Evolutionary conservation across 2,329 filamentous ascomycete species (phyloP).

Genomic region (Cladosporium sphaerospermum): DNA sequence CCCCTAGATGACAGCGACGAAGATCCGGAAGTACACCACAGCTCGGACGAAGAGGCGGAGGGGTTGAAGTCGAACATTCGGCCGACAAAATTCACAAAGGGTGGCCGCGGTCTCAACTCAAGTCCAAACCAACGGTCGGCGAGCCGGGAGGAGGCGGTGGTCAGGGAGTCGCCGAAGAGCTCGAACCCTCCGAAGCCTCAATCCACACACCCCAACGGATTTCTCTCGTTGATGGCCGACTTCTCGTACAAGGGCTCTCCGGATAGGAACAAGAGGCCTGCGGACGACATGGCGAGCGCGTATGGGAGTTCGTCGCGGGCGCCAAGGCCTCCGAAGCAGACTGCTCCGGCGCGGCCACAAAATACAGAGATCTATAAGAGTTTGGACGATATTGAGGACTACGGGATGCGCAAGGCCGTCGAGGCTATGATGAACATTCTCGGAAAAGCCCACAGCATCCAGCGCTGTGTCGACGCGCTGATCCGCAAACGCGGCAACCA

Average conservation of each 20-base stretch:
- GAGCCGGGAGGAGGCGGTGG: conserved; percentile 13
- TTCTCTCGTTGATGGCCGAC: conserved; percentile 20
- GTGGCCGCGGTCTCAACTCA: conserved; percentile 28
- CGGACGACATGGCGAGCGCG: conserved; percentile 39
- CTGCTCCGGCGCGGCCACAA: not conserved
- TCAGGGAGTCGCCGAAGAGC: conserved; percentile 24
- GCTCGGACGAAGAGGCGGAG: conserved; percentile 28
- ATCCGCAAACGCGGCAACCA: conserved; percentile 46
- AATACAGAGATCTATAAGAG: conserved; percentile 38
- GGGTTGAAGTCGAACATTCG: conserved; percentile 52
- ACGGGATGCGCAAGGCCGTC: conserved; percentile 45
- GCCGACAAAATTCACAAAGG: conserved; percentile 50
- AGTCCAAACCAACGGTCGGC: conserved; percentile 22
- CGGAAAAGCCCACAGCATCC: conserved; percentile 38
- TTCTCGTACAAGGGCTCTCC: conserved; percentile 20
- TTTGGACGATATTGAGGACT: conserved; percentile 48
- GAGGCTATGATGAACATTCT: conserved; percentile 46
- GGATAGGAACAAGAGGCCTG: conserved; percentile 3
- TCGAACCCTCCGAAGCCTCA: conserved; percentile 8
- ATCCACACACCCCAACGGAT: conserved; percentile 12
- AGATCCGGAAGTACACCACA: conserved; percentile 31
- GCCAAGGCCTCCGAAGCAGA: conserved; percentile 14
- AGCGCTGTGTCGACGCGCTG: conserved; percentile 46
- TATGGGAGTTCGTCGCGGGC: conserved; percentile 29
- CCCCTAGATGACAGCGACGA: conserved; percentile 39